phyloP scores from a whole-genome alignment of 2,329 filamentous ascomycete genomes.

The Cadophora gregata region DNA sequence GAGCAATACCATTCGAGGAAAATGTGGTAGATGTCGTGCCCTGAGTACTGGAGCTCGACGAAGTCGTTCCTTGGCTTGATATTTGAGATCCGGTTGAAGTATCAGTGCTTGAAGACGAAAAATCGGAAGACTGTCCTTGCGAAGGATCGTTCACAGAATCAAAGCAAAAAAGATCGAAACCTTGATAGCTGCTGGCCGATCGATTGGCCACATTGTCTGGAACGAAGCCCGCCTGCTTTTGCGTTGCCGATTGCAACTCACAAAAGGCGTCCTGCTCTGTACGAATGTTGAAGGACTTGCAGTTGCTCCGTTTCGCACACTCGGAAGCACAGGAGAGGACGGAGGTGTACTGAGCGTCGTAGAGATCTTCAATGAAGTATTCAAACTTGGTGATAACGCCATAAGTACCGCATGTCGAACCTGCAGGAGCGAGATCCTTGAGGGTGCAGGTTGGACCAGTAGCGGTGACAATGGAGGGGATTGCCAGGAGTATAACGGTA shows the following conservation, averaged over 20 bases:
- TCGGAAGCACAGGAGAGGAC: slow-evolving; percentile 1
- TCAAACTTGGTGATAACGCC: not conserved
- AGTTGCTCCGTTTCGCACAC: not conserved
- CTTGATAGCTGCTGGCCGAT: not conserved
- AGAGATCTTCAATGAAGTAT: slow-evolving; percentile 7
- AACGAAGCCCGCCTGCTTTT: slow-evolving; percentile 1
- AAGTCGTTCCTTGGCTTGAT: not conserved
- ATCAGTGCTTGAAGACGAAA: not conserved
- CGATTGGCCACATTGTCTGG: not conserved
- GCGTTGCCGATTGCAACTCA: not conserved
- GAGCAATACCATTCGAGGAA: not conserved
- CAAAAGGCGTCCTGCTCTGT: not conserved
- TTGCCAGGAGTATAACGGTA: not conserved
- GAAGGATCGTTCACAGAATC: not conserved
- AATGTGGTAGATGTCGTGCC: not conserved
- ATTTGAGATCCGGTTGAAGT: not conserved
- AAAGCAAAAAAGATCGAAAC: slow-evolving; percentile 10
- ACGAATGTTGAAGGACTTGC: slow-evolving; percentile 3
- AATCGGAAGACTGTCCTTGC: not conserved
- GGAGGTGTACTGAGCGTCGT: not conserved
- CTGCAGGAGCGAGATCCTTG: not conserved
- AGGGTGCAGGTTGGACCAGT: not conserved
- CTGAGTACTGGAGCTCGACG: not conserved
- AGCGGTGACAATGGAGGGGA: not conserved
- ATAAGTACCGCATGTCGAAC: not conserved